Conservation (phyloP, 2,329 filamentous ascomycete species). For the Alternaria sp. region DNA sequence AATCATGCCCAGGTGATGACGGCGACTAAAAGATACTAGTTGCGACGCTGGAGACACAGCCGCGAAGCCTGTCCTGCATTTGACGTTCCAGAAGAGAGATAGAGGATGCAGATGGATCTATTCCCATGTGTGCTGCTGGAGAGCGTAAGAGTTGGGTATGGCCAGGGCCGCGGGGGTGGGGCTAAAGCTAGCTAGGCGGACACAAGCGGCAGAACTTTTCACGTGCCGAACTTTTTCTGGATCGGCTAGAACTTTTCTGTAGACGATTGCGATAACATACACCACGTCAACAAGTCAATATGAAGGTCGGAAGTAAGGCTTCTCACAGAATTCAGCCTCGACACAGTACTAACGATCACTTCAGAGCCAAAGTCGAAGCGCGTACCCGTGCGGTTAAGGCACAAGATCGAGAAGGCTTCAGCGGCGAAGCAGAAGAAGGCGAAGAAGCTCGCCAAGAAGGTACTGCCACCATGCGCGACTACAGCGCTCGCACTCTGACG, state of each 20-base stretch:
- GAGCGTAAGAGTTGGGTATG: neutral
- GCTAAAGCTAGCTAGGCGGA: conserved; percentile 7
- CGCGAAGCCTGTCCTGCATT: neutral
- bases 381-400: conserved; percentile 82
- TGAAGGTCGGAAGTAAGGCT: conserved; percentile 53
- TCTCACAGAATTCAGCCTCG: neutral
- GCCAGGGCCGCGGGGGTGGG: conserved; percentile 12
- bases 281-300: conserved; percentile 27
- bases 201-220: conserved; percentile 9
- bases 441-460: conserved; percentile 86
- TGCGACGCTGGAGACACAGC: neutral
- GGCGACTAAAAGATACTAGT: neutral
- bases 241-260: conserved; percentile 35
- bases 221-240: conserved; percentile 21
- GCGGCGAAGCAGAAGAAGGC: conserved; percentile 89
- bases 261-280: conserved; percentile 17
- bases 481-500: conserved; percentile 23
- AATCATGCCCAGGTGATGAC: conserved; percentile 19
- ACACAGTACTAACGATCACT: conserved; percentile 9
- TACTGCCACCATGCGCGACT: conserved; percentile 29
- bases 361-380: conserved; percentile 95
- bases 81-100: neutral
- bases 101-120: neutral
- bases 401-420: conserved; percentile 95
- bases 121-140: neutral